Evolutionary conservation across 257 asterid genomes (phyloP), one percentile per base, ranked within the genome.

Genomic region (Fraxinus excelsior): DNA sequence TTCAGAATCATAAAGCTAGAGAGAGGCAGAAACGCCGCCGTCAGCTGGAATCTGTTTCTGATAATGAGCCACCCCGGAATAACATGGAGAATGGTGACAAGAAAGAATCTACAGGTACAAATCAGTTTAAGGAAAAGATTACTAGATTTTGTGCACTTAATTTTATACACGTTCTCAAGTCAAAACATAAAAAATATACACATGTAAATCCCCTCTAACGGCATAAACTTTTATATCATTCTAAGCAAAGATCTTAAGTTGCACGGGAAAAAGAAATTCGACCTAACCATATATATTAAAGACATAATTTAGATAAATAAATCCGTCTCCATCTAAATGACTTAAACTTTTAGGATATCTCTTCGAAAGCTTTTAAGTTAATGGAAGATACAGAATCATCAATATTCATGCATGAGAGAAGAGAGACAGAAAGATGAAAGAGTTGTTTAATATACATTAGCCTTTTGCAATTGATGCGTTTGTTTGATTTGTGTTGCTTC

Each of bases 1-100:
- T 94, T 76, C 98, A 94, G 75, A 94, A 94, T 56, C 99, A 95
- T 75, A 95, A 95, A 82, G 99, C 99, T 0, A 87, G 99, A 18
- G 99, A 95, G 70, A 85, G 98, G 58, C 99, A 92, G 28, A 91
- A 93, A 80, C 86, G 97, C 6, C 97, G 98, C 13, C 96, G 99
- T 1, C 97, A 89, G 73, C 92, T 85, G 5, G 93, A 90, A 51
- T 82, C 97, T 0, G 76, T 79, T 6, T 74, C 88, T 40, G 90
- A 86, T 73, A 86, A 87, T 23, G 88, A 77, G 69, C 49, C 66
- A 25, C 64, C 60, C 37, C 74, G 35, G 35, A 62, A 26, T 62
- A 26, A 23, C 32, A 62, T 62, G 32, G 66, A 58, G 66, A 62
- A 60, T 35, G 64, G 58, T 10, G 88, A 90, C 53, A 86, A 85